Base-by-base conservation (phyloP, 202 grass and related monocot genomes). In the Hordeum pubiflorum region DNA sequence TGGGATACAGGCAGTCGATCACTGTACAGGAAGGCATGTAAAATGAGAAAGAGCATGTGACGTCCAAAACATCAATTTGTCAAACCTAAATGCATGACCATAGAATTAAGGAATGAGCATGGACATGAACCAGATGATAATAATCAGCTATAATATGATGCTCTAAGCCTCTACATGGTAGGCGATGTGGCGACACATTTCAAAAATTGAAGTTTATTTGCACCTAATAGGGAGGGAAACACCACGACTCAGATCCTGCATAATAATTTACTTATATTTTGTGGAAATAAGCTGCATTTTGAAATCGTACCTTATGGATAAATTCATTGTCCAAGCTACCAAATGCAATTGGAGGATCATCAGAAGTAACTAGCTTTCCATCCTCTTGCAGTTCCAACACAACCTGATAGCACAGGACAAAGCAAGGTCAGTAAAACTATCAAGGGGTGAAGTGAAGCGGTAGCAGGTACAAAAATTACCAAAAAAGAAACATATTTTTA, bases 341-440 rank as follows among this genome's bases (percentile, higher is more conserved):
- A 73, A 95, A 89, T 61, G 79, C 77, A 83, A 91, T 34, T 81
- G 88, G 88, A 83, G 96, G 96, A 18, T 98, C 88, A 83, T 98
- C 92, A 84, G 82, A 93, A 33, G 92, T 98, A 80, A 84, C 81
- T 66, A 95, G 78, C 70, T 84, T 98, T 39, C 96, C 92, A 85
- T 93, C 92, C 80, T 88, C 91, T 90, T 91, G 92, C 80, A 98
- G 74, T 75, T 98, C 96, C 87, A 98, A 86, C 39, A 98, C 96
- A 89, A 98, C 80, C 95, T 95, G 77, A 85, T 72, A 75, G 21
- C 23, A 84, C 3, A 76, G 14, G 8, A 86, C 32, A 26, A 91
- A 82, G 66, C 6, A 89, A 65, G n/a, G 5, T 24, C 12, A 41
- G 58, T n/a, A 80, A 84, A 39, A 41, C 52, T 79, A 27, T 31